phyloP scores from a whole-genome alignment of 768 basidiomycete genomes.

The Strobilomyces echinocephalus region DNA sequence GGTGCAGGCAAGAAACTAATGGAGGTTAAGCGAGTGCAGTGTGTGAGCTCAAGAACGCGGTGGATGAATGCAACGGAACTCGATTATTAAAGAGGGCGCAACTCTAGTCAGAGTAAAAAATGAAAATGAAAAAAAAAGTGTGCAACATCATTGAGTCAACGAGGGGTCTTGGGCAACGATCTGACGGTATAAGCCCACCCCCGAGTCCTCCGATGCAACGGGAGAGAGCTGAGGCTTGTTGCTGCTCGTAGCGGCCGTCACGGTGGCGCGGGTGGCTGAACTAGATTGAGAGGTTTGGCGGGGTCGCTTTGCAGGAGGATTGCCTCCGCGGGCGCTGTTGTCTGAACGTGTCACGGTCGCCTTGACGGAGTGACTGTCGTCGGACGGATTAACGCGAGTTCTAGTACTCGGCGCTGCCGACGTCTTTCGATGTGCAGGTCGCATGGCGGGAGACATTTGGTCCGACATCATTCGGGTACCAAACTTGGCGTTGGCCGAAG shows the following conservation, averaged over 20 bases:
- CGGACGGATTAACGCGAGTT: slow-evolving; percentile 47
- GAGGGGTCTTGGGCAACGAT: slow-evolving; percentile 74
- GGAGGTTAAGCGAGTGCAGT: slow-evolving; percentile 25
- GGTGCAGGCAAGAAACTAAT: slow-evolving; percentile 24
- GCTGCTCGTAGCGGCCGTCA: slow-evolving; percentile 27
- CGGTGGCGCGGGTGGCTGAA: slow-evolving; percentile 43
- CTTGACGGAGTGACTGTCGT: slow-evolving; percentile 63
- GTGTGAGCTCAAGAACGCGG: slow-evolving; percentile 23
- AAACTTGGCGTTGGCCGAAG: slow-evolving; percentile 90
- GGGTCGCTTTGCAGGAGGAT: slow-evolving; percentile 47
- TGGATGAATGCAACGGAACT: slow-evolving; percentile 18
- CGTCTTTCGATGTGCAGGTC: slow-evolving; percentile 64
- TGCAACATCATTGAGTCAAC: slow-evolving; percentile 39
- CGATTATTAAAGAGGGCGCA: slow-evolving; percentile 17
- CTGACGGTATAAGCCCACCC: slow-evolving; percentile 79
- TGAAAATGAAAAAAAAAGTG: background rate
- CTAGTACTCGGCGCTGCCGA: slow-evolving; percentile 39
- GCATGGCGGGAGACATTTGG: slow-evolving; percentile 34
- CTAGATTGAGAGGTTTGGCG: slow-evolving; percentile 74
- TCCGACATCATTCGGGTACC: slow-evolving; percentile 76
- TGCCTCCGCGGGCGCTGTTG: slow-evolving; percentile 46
- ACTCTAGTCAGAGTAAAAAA: slow-evolving; percentile 16
- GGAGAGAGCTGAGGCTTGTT: slow-evolving; percentile 53
- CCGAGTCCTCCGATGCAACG: slow-evolving; percentile 69
- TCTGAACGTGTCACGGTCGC: slow-evolving; percentile 73